Base-by-base conservation (phyloP, 2,329 filamentous ascomycete species). In the Blastomyces emzantsi region DNA sequence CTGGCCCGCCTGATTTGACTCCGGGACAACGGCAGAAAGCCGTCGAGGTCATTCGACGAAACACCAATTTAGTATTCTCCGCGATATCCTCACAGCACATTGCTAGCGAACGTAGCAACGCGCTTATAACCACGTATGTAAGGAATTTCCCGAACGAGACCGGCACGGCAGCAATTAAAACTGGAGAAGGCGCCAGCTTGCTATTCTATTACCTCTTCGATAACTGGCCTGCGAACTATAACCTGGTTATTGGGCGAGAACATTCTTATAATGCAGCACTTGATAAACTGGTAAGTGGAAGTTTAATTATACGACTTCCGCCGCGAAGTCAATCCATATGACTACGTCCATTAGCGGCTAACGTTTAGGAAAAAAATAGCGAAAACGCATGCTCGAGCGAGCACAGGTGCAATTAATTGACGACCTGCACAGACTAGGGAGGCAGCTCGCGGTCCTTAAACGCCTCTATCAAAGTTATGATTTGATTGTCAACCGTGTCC, bases 161-260 rank as follows among this genome's bases (percentile, higher is more conserved):
- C 57, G 68, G 71, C 28, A 69, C 75, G 47, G 68, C 73, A 65
- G 70, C 76, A 7, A 79, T 67, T 59, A 76, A 75, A 61, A 73
- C 73, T 36, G 72, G 80, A 2, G 84, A 87, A 66, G 80, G 82
- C 0, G 81, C 85, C 0, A 85, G 84, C 41, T 69, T 88, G n/a
- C 75, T 88, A 1, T 85, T 87, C 70, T 87, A 87, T 69, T 87
- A 87, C 71, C 78, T 88, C 2, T 88, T 87, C 68, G 85, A 88
- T 70, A 86, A 87, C 70, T 87, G 85, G 85, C 80, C 83, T 60
- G 84, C 84, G 13, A 85, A 82, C 61, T 87, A 86, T 70, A 80
- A 80, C 45, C 76, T 87, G 13, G 81, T 87, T 57, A 82, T 84
- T 2, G 80, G 82, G 28, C 79, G 81, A 62, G 83, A 86, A 65